A percentile compares a stretch with the other conserved stretches of the same genome.
phyloP scores from a whole-genome alignment of 352 stramenopile genomes.

The Plasmopara halstedii region DNA sequence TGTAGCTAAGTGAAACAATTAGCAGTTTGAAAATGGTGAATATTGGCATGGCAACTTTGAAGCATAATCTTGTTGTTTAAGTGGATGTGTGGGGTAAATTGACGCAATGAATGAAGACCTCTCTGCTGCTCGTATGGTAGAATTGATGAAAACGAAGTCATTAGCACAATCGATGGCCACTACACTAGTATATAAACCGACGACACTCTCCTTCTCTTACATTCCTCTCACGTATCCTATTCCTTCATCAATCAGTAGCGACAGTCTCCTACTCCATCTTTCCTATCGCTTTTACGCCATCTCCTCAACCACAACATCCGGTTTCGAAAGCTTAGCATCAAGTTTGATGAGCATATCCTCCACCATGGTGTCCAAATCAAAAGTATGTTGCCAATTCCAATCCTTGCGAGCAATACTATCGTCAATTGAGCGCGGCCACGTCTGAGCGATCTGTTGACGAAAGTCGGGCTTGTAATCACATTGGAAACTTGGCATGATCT shows the following conservation, averaged over 20 bases:
- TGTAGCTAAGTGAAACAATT: neutral
- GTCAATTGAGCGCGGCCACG: constrained; percentile 84
- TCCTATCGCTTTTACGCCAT: constrained; percentile 6
- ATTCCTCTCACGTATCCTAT: too few relatives aligned
- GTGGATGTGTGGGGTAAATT: too few relatives aligned
- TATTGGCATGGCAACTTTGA: too few relatives aligned
- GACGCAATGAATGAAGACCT: too few relatives aligned
- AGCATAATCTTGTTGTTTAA: too few relatives aligned
- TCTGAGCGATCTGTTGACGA: constrained; percentile 87
- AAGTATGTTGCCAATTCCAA: constrained; percentile 87
- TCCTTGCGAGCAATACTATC: constrained; percentile 75
- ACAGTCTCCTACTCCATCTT: too few relatives aligned
- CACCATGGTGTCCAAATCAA: constrained; percentile 85
- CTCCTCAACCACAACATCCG: constrained; percentile 8
- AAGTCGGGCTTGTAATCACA: constrained; percentile 87
- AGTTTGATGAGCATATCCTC: constrained; percentile 86
- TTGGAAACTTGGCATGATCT: constrained; percentile 82
- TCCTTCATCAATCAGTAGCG: too few relatives aligned
- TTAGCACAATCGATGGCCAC: too few relatives aligned
- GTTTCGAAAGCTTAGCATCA: constrained; percentile 54
- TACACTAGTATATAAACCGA: too few relatives aligned
- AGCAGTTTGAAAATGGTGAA: neutral
- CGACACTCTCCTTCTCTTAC: too few relatives aligned
- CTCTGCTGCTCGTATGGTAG: too few relatives aligned
- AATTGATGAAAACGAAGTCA: too few relatives aligned